Evolutionary conservation across 129 eudicot genomes (phyloP), one percentile per base, ranked within the genome.

Genomic region (Chrysanthemum seticuspe): DNA sequence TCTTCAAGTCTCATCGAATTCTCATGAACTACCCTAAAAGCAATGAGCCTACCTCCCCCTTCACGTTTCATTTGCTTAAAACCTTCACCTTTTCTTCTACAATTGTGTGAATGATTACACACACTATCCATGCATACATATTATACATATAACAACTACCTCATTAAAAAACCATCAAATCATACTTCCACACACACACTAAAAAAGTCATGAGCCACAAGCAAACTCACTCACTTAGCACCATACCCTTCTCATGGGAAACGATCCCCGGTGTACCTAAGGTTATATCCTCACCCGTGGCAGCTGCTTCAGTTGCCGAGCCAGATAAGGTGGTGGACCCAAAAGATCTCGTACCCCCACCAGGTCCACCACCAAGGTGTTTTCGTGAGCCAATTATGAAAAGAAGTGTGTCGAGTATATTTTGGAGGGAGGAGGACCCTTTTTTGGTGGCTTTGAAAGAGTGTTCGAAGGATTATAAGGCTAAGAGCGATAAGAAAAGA

Each of bases 241-340:
- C 75, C 62, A 80, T 88, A 27, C 90, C 95, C 62, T 88, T 88
- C 60, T 85, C 88, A 21, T 88, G 95, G 95, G 90, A 85, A 64
- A 84, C 70, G 63, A 54, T 73, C 63, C 95, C 95, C 0, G 90
- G 90, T 21, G 74, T 88, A 67, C 81, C 90, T 21, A 88, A 88
- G 74, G 50, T 66, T 49, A 49, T 21, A 77, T 64, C 63, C 49
- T 73, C 77, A 69, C 83, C 76, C 47, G 10, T 40, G 14, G 2
- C 76, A 51, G 40, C 71, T 69, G 11, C 19, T 48, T 59, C 65
- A 19, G 14, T 1, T 5, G 18, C 2, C 12, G n/a, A 1, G 18
- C 36, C 21, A 10, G 18, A 25, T 40, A 44, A 14, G 29, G 47
- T 21, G n/a, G 21, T 34, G 29, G 21, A 0, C 47, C 2, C 31